Conservation (phyloP, 345 rosid species). For the Eucalyptus rudis region DNA sequence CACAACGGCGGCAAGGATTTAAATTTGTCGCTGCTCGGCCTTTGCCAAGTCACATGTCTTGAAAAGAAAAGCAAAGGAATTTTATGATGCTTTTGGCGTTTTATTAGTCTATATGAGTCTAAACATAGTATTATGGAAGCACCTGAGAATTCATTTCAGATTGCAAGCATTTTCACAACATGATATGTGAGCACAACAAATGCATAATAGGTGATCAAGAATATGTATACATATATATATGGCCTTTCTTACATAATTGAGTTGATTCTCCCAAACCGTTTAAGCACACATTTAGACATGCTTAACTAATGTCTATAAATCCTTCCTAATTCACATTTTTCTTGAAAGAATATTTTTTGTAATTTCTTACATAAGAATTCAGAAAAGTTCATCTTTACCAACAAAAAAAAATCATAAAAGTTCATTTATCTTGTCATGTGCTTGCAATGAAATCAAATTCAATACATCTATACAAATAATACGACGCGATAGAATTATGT, state of each 20-base stretch:
- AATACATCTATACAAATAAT: accelerated
- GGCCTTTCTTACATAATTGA: not conserved
- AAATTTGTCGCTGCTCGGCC: no score
- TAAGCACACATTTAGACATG: not conserved
- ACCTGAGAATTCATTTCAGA: not conserved
- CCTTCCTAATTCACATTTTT: no score
- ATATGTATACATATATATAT: not conserved
- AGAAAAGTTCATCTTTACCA: not conserved
- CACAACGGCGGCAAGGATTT: accelerated
- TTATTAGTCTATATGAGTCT: not conserved
- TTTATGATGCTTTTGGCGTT: not conserved
- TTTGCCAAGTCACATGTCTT: not conserved
- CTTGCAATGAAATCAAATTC: accelerated
- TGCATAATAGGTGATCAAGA: not conserved
- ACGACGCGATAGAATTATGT: accelerated
- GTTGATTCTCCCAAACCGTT: not conserved
- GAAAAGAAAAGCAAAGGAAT: not conserved
- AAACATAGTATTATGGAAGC: not conserved
- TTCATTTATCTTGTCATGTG: not conserved
- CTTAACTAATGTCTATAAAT: not conserved
- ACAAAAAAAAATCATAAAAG: no score
- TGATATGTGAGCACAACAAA: not conserved
- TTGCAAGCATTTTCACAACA: not conserved
- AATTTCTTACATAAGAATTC: no score
- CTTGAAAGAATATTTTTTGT: no score